Percentiles rank a stretch among this genome's conserved stretches.
Evolutionary conservation across 306 rosid species (phyloP).

Genomic region (Abrus precatorius): DNA sequence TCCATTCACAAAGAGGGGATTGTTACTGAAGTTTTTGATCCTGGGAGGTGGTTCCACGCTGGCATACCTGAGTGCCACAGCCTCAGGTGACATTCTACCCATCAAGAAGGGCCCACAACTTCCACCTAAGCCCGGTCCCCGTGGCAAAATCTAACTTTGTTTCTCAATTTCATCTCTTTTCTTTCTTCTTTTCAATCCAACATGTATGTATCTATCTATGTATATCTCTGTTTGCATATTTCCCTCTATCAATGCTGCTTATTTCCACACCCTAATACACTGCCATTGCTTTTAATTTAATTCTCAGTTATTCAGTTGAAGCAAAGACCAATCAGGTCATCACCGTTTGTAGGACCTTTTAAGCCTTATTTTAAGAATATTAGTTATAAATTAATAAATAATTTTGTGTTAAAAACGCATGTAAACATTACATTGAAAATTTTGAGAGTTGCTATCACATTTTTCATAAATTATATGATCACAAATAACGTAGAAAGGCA

Average conservation of each 20-base stretch:
- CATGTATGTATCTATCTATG: conserved; percentile 22
- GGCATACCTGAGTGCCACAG: conserved; percentile 82
- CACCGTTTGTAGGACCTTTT: too few species aligned
- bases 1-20: conserved; percentile 90
- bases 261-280: conserved; percentile 48
- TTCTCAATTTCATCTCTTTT: not conserved
- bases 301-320: conserved; percentile 17
- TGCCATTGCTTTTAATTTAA: conserved; percentile 9
- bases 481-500: conserved; percentile 5
- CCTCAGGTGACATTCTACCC: conserved; percentile 85
- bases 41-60: conserved; percentile 89
- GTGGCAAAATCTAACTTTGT: conserved; percentile 81
- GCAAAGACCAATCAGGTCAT: not conserved
- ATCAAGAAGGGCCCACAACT: conserved; percentile 98
- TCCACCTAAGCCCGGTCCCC: conserved; percentile 90
- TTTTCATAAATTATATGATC: not conserved
- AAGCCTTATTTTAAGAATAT: too few species aligned
- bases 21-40: conserved; percentile 86
- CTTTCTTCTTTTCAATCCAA: conserved; percentile 54
- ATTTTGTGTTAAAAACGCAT: too few species aligned
- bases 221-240: conserved; percentile 39
- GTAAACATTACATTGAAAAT: too few species aligned
- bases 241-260: conserved; percentile 42
- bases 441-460: too few species aligned
- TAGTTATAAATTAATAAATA: too few species aligned